A percentile compares a stretch with the other conserved stretches of the same genome.
Evolutionary conservation across 2,329 filamentous ascomycete species (phyloP).

Genomic region (Aureobasidium leucospermi): DNA sequence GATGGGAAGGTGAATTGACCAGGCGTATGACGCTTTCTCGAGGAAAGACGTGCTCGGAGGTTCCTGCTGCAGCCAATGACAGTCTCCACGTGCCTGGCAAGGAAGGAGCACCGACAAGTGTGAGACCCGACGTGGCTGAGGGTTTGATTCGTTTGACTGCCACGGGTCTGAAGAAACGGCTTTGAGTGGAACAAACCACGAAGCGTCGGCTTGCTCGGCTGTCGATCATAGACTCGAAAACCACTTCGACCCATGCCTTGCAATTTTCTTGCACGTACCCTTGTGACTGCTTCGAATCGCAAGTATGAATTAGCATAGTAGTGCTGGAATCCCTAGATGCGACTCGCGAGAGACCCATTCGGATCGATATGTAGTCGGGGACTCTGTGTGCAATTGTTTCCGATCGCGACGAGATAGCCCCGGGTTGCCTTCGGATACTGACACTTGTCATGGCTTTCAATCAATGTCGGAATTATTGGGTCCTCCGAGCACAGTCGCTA

Average conservation of each 20-base stretch:
- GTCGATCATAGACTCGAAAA: neutral
- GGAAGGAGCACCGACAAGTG: neutral
- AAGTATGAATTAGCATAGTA: too few relatives aligned
- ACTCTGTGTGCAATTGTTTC: too few relatives aligned
- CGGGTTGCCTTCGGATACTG: too few relatives aligned
- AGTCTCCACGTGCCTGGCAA: slow-evolving; percentile 8
- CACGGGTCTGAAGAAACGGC: slow-evolving; percentile 4
- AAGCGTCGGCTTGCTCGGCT: neutral
- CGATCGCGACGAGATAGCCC: too few relatives aligned
- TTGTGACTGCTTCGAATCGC: too few relatives aligned
- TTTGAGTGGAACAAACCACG: slow-evolving; percentile 3
- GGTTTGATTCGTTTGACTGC: neutral
- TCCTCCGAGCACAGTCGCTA: too few relatives aligned
- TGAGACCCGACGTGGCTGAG: neutral
- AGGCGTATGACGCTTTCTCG: neutral
- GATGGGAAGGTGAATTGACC: neutral
- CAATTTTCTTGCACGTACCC: neutral
- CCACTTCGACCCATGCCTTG: neutral
- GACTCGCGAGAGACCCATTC: too few relatives aligned
- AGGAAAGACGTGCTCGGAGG: neutral
- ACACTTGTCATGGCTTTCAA: too few relatives aligned
- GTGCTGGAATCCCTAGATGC: too few relatives aligned
- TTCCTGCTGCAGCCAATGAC: slow-evolving; percentile 3
- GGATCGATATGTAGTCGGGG: too few relatives aligned
- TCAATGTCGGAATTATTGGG: too few relatives aligned